Evolutionary conservation across 441 rosid genomes (phyloP), one percentile per base, ranked within the genome.

Genomic region (Adansonia madagascariensis): DNA sequence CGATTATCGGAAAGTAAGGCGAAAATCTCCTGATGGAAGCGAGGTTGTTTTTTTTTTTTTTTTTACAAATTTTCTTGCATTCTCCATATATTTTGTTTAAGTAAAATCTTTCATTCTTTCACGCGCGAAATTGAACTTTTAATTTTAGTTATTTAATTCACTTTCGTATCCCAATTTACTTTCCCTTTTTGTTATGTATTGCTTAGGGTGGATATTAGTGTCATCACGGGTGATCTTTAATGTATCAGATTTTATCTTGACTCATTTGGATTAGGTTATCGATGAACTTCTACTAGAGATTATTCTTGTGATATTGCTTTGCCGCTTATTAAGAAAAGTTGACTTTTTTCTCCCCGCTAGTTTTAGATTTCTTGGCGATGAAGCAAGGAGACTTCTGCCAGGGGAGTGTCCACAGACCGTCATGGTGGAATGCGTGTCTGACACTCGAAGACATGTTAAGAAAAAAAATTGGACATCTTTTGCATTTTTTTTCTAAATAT

Each of bases 291-390:
- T 94, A 91, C 97, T 3, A 87, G 74, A 76, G 97, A 94, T 86
- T 96, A 91, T 80, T 87, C 97, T 14, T 94, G 97, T 83, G 94
- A 96, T 74, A 80, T 94, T 72, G 97, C 94, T 60, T 14, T 96
- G 81, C 97, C 97, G 0, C 92, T 97, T 3, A 84, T 94, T 78
- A 95, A 92, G 85, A 94, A 87, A 85, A 89, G 97, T 97, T 91
- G 50, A 69, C 3, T n/a, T 39, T 39, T 0, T 62, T 44, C 49
- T 18, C 62, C 20, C 17, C 49, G 15, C 0, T 44, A 14, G 27
- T 15, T 4, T 6, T 63, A 39, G 9, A n/a, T 52, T 59, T 55
- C 62, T 63, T 8, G 60, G 1, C 50, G 6, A n/a, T 31, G 35
- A 31, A 31, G 35, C 35, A 31, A 31, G 35, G 4, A 31, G 35